phyloP scores from a whole-genome alignment of 768 basidiomycete species.

The Gymnopilus junonius region DNA sequence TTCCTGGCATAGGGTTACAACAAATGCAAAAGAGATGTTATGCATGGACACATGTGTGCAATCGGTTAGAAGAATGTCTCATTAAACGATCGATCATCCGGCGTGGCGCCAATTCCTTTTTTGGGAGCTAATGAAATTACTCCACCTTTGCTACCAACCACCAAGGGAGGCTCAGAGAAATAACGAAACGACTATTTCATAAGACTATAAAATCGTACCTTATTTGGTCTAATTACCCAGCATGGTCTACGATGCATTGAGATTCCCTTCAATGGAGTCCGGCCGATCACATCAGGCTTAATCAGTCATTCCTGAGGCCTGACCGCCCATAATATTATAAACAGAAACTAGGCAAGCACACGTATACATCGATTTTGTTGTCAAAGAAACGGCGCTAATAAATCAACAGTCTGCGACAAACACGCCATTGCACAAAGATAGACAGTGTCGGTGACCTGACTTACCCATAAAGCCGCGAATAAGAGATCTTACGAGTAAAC shows the following conservation, averaged over 20 bases:
- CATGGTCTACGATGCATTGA: too few relatives aligned
- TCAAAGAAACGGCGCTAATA: neutral
- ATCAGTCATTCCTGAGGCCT: too few relatives aligned
- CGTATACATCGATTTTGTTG: neutral
- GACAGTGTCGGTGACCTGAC: neutral
- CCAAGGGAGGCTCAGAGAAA: too few relatives aligned
- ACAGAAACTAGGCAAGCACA: neutral
- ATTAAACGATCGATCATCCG: neutral
- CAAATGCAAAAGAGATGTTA: too few relatives aligned
- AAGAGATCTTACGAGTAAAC: too few relatives aligned
- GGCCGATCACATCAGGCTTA: too few relatives aligned
- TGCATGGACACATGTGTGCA: too few relatives aligned
- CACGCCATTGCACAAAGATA: neutral
- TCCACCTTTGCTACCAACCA: neutral
- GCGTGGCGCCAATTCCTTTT: neutral
- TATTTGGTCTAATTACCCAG: too few relatives aligned
- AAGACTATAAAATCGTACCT: too few relatives aligned
- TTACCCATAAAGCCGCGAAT: neutral
- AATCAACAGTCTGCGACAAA: neutral
- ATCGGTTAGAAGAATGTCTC: neutral
- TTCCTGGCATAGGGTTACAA: too few relatives aligned
- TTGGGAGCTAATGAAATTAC: neutral
- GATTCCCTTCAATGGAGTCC: too few relatives aligned
- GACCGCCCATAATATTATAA: neutral
- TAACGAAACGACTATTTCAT: too few relatives aligned